These are phyloP conservation scores for Clitoria ternatea DNA, from an alignment of 306 rosid species.

Conservation along the genomic window DNA sequence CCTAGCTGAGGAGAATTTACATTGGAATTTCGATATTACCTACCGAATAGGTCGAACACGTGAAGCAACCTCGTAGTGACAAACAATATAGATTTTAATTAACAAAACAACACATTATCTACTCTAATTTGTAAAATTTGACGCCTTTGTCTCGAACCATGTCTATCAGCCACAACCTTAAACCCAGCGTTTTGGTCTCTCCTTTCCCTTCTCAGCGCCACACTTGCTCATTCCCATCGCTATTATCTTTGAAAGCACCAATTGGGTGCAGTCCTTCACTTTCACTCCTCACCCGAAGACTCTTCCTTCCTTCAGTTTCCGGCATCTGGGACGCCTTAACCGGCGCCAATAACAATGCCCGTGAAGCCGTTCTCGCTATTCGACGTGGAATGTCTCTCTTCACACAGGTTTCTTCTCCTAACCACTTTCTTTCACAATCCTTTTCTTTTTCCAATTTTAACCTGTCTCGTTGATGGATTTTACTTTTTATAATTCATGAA, in stretches of 20 bases:
- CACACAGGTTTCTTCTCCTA: slow-evolving; percentile 47
- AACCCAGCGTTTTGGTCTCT: slow-evolving; percentile 30
- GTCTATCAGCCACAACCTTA: slow-evolving; percentile 27
- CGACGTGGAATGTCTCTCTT: slow-evolving; percentile 87
- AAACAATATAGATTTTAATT: no score
- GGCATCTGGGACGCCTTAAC: slow-evolving; percentile 84
- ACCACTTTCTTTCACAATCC: not conserved
- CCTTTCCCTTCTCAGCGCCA: slow-evolving; percentile 10
- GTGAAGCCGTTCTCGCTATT: slow-evolving; percentile 59
- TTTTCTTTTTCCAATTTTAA: no score
- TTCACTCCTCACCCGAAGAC: slow-evolving; percentile 44
- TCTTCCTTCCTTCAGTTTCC: slow-evolving; percentile 69
- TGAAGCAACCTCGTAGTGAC: no score
- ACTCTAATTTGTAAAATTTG: no score
- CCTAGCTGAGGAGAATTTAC: no score
- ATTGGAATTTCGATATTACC: no score
- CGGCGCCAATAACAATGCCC: slow-evolving; percentile 56
- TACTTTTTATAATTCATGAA: no score
- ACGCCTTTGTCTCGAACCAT: not conserved
- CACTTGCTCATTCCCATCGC: slow-evolving; percentile 21
- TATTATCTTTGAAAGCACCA: slow-evolving; percentile 31
- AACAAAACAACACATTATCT: no score
- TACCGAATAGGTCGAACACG: no score
- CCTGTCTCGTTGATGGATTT: no score
- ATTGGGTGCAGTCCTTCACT: slow-evolving; percentile 28